Conservation (phyloP, 768 basidiomycete genomes). For the Suillus placidus region DNA sequence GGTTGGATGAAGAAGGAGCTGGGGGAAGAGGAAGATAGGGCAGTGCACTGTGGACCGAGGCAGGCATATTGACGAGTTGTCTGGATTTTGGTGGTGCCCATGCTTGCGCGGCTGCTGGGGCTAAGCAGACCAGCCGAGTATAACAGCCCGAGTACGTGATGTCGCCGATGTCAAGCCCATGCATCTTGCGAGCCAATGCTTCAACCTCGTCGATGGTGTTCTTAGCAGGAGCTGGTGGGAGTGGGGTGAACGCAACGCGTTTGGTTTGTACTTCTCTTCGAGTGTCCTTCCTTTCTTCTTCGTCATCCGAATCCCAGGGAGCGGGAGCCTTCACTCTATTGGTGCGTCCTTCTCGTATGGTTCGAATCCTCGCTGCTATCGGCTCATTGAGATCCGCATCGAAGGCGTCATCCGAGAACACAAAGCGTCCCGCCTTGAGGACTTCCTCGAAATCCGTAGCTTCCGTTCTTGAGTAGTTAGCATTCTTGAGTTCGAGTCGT, state of each 20-base stretch:
- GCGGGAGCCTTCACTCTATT: too few relatives aligned
- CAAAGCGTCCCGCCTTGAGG: too few relatives aligned
- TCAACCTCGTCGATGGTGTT: not conserved
- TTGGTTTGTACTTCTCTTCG: not conserved
- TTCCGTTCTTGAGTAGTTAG: too few relatives aligned
- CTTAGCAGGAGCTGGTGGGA: not conserved
- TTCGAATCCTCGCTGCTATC: too few relatives aligned
- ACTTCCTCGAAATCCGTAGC: too few relatives aligned
- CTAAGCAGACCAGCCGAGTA: not conserved
- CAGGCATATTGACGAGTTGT: not conserved
- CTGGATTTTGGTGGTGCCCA: not conserved
- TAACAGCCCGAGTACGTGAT: not conserved
- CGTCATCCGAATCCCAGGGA: not conserved
- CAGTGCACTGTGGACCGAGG: too few relatives aligned
- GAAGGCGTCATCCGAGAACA: too few relatives aligned
- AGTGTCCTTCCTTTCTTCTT: not conserved
- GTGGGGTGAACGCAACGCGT: not conserved
- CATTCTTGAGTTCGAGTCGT: too few relatives aligned
- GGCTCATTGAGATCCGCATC: too few relatives aligned
- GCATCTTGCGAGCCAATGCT: not conserved
- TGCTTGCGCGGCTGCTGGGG: not conserved
- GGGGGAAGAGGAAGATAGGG: not conserved
- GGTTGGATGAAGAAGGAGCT: not conserved
- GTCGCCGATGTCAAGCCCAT: not conserved
- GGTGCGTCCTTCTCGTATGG: too few relatives aligned